Percentiles rank a stretch among this genome's conserved stretches.
phyloP scores from a whole-genome alignment of 768 basidiomycete genomes.

The Lentinula detonsa region DNA sequence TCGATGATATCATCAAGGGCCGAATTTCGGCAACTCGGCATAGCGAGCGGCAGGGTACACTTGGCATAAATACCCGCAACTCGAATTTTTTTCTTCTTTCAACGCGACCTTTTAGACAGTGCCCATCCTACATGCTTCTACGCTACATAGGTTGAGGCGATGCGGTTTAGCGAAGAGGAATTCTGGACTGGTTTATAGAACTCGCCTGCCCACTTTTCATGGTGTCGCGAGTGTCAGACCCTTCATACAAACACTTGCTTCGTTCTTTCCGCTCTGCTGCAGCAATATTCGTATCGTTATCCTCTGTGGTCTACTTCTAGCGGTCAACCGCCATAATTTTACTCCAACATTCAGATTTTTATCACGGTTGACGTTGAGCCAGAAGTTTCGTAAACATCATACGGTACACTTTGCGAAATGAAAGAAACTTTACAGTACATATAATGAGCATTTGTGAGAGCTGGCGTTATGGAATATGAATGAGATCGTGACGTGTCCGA shows the following conservation, averaged over 20 bases:
- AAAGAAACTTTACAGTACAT: too few species aligned
- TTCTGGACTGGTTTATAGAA: constrained; percentile 11
- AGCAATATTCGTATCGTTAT: neutral
- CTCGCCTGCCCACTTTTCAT: constrained; percentile 10
- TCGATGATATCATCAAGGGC: too few species aligned
- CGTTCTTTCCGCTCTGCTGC: neutral
- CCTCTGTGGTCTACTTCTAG: neutral
- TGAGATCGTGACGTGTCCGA: neutral
- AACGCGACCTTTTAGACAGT: constrained; percentile 17
- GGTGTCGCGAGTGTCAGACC: constrained; percentile 26
- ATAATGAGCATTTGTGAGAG: too few species aligned
- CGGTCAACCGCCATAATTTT: too few species aligned
- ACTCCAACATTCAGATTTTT: too few species aligned
- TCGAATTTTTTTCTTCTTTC: neutral
- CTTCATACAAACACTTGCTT: constrained; percentile 8
- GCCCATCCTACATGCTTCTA: constrained; percentile 11
- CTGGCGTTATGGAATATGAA: too few species aligned
- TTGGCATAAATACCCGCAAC: neutral
- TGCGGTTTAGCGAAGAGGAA: constrained; percentile 16
- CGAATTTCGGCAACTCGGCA: too few species aligned
- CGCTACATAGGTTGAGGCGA: constrained; percentile 16
- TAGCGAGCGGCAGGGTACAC: too few species aligned
- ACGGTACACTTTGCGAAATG: too few species aligned
- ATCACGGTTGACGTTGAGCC: too few species aligned
- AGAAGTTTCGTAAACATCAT: too few species aligned